Conservation (phyloP, 2,329 filamentous ascomycete genomes). For the Beauveria medogensis region DNA sequence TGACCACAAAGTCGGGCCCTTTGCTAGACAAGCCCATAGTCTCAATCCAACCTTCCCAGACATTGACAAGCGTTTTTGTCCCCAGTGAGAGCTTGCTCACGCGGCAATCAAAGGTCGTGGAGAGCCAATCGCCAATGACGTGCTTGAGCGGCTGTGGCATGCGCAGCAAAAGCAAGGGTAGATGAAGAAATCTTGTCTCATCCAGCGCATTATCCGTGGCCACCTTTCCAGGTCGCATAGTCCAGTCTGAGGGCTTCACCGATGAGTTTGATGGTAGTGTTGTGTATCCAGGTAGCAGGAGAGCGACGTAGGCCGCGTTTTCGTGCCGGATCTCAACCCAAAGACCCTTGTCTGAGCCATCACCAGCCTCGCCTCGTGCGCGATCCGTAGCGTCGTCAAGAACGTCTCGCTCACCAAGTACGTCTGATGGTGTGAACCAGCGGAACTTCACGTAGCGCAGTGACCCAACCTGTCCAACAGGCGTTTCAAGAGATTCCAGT, state of each 20-base stretch:
- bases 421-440: conserved; percentile 31
- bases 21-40: conserved; percentile 27
- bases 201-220: background rate
- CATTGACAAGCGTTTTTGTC: conserved; percentile 39
- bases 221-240: conserved; percentile 15
- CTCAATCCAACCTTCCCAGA: conserved; percentile 45
- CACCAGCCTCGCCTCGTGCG: conserved; percentile 14
- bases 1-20: conserved; percentile 40
- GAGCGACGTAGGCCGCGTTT: conserved; percentile 40
- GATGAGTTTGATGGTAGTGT: background rate
- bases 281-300: conserved; percentile 37
- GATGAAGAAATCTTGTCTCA: conserved; percentile 26
- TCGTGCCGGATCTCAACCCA: conserved; percentile 47
- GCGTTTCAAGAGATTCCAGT: conserved; percentile 33
- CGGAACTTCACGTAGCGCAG: conserved; percentile 40
- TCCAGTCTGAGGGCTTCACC: conserved; percentile 14
- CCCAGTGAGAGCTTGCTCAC: conserved; percentile 42
- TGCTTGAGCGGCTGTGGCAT: conserved; percentile 47
- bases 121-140: conserved; percentile 43
- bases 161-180: conserved; percentile 46
- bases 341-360: conserved; percentile 23
- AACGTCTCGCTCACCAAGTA: conserved; percentile 23
- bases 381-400: conserved; percentile 13
- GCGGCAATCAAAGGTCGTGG: conserved; percentile 48
- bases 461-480: conserved; percentile 30